phyloP scores from a whole-genome alignment of 306 rosid species.

The Pyrus communis region DNA sequence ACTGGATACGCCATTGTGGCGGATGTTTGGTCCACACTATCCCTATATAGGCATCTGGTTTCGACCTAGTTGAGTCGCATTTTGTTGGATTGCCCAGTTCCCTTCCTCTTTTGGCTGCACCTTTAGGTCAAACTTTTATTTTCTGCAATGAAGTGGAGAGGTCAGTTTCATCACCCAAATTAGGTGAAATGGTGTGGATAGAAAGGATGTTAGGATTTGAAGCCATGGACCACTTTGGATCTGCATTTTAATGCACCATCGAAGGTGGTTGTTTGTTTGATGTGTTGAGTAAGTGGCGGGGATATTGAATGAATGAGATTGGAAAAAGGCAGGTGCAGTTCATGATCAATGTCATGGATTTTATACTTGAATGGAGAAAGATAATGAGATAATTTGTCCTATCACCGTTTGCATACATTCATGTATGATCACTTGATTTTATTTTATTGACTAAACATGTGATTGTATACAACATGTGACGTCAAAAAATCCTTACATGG shows the following conservation, averaged over 20 bases:
- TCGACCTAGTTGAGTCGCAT: not conserved
- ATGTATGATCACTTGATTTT: no score
- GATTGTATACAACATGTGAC: no score
- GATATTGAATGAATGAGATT: not conserved
- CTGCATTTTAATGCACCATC: not conserved
- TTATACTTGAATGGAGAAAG: not conserved
- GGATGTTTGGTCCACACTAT: not conserved
- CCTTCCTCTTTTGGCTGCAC: not conserved
- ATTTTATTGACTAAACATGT: no score
- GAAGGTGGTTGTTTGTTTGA: not conserved
- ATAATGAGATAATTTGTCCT: not conserved
- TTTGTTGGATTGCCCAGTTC: not conserved
- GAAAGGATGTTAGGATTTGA: not conserved
- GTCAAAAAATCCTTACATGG: no score
- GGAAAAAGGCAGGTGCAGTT: not conserved
- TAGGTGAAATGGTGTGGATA: conserved; percentile 1
- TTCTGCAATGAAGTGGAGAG: not conserved
- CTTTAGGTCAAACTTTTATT: not conserved
- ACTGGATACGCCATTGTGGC: no score
- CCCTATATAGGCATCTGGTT: not conserved
- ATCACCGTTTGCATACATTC: no score
- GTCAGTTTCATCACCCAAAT: not conserved
- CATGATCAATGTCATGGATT: not conserved
- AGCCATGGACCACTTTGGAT: not conserved
- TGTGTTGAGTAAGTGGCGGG: not conserved